These are phyloP conservation scores for Colletotrichum godetiae DNA, from an alignment of 2,329 filamentous ascomycete genomes.

Conservation along the genomic window DNA sequence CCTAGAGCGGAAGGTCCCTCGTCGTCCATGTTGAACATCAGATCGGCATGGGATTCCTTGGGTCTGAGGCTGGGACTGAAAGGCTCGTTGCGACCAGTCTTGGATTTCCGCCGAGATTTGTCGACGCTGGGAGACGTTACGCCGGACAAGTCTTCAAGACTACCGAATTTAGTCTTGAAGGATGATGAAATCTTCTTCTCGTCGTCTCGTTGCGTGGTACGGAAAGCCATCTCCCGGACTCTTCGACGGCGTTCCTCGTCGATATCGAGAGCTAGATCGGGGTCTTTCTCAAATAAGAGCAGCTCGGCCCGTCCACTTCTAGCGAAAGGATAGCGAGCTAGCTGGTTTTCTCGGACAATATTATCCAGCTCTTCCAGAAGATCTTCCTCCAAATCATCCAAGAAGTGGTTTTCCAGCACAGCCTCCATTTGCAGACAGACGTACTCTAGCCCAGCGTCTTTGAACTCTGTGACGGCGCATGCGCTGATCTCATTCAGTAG, in stretches of 20 bases:
- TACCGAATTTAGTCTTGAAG: constrained; percentile 69
- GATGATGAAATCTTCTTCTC: constrained; percentile 73
- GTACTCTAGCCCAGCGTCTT: constrained; percentile 88
- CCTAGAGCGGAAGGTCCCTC: constrained; percentile 58
- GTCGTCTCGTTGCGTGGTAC: constrained; percentile 70
- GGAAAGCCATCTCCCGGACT: constrained; percentile 81
- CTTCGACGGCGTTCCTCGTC: constrained; percentile 76
- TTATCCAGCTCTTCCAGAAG: constrained; percentile 84
- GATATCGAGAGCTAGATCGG: constrained; percentile 72
- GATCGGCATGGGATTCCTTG: constrained; percentile 76
- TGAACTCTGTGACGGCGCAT: constrained; percentile 86
- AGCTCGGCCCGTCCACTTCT: constrained; percentile 79
- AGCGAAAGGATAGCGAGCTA: constrained; percentile 80
- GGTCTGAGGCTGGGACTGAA: constrained; percentile 76
- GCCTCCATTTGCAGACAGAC: constrained; percentile 91
- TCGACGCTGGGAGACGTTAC: constrained; percentile 55
- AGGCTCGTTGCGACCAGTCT: constrained; percentile 61
- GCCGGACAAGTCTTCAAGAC: constrained; percentile 70
- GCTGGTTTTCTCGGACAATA: constrained; percentile 84
- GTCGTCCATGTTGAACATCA: constrained; percentile 97
- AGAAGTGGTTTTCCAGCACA: constrained; percentile 88
- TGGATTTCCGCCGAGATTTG: constrained; percentile 59
- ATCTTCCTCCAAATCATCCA: constrained; percentile 88
- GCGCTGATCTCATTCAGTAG: constrained; percentile 88
- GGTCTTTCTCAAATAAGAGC: constrained; percentile 72